Conservation (phyloP, 2,329 filamentous ascomycete genomes). For the Beauveria rudraprayagi region DNA sequence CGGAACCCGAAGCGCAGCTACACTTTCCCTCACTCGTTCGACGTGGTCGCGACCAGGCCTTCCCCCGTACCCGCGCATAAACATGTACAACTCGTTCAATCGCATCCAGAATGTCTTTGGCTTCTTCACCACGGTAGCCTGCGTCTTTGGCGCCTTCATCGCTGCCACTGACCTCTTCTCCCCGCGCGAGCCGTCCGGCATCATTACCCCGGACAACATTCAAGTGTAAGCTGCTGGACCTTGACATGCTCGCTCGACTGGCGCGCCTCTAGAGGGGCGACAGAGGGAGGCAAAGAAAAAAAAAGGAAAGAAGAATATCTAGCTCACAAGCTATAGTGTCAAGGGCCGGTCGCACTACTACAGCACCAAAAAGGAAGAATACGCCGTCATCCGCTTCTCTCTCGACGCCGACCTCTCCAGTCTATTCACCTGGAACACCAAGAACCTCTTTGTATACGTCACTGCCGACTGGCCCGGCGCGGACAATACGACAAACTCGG, state of each 20-base stretch:
- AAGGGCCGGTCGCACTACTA: conserved; percentile 96
- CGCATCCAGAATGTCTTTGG: conserved; percentile 90
- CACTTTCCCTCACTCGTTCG: not conserved
- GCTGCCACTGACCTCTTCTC: conserved; percentile 69
- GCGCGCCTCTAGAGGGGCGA: too few relatives aligned
- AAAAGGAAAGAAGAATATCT: not conserved
- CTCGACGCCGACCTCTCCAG: conserved; percentile 83
- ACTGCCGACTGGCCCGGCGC: conserved; percentile 61
- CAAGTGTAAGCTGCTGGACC: conserved; percentile 62
- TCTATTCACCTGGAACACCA: conserved; percentile 99
- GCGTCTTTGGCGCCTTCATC: conserved; percentile 70
- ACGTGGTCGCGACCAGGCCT: not conserved
- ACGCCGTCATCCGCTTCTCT: conserved; percentile 88
- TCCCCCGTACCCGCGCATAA: conserved; percentile 63
- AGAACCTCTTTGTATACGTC: conserved; percentile 94
- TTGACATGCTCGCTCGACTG: not conserved
- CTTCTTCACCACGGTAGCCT: conserved; percentile 93
- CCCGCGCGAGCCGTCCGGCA: conserved; percentile 58
- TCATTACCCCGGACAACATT: conserved; percentile 62
- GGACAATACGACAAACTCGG: conserved; percentile 50
- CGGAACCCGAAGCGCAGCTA: not conserved
- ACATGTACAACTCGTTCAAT: conserved; percentile 81
- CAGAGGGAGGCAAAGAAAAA: not conserved
- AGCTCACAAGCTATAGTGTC: conserved; percentile 49
- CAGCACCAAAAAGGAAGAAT: conserved; percentile 85